A percentile compares a stretch with the other conserved stretches of the same genome.
phyloP scores from a whole-genome alignment of 768 basidiomycete genomes.

The Lenzites betulinus region DNA sequence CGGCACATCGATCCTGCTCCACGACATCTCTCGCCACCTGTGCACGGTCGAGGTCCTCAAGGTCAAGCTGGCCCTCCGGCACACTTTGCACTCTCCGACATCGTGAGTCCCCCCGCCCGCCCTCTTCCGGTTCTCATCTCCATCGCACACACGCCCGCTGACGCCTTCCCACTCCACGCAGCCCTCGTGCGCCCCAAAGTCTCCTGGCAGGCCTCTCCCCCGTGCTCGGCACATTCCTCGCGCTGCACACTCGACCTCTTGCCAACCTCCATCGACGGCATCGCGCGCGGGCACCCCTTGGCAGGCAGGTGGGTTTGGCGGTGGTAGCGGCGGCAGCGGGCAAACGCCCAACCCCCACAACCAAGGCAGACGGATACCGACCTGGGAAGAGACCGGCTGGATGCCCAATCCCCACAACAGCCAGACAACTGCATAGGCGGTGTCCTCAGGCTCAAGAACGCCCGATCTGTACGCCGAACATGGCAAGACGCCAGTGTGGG shows the following conservation, averaged over 20 bases:
- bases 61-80: conserved; percentile 62
- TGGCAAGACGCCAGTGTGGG: conserved; percentile 57
- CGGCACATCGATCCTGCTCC: conserved; percentile 56
- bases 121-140: background rate
- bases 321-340: conserved; percentile 26
- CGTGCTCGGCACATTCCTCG: conserved; percentile 52
- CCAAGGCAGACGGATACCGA: conserved; percentile 41
- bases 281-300: conserved; percentile 44
- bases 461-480: conserved; percentile 54
- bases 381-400: conserved; percentile 53
- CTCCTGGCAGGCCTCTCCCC: conserved; percentile 61
- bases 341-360: conserved; percentile 74
- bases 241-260: conserved; percentile 61
- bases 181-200: no score
- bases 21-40: conserved; percentile 55
- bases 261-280: conserved; percentile 45
- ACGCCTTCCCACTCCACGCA: no score
- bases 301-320: conserved; percentile 22
- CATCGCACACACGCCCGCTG: background rate
- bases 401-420: conserved; percentile 72
- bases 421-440: conserved; percentile 53
- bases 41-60: conserved; percentile 51
- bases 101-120: conserved; percentile 48
- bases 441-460: conserved; percentile 49
- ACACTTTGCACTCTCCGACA: conserved; percentile 63